phyloP scores from a whole-genome alignment of 2,329 filamentous ascomycete genomes.

The Malbranchea zuffiana region DNA sequence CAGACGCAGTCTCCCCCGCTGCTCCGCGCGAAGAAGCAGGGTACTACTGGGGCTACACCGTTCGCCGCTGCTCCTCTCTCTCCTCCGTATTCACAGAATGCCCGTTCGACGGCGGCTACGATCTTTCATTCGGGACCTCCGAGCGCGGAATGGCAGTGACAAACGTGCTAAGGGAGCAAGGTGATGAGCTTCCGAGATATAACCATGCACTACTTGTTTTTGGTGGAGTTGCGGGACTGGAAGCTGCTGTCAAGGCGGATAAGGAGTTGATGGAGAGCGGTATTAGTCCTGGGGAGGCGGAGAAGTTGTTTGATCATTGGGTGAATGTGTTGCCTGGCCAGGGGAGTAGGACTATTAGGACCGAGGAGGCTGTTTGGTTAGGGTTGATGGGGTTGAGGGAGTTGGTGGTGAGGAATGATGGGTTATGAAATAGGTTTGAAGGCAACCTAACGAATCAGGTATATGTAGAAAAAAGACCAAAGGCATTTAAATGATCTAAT shows the following conservation, averaged over 20 bases:
- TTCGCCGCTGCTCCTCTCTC: conserved; percentile 55
- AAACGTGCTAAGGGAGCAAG: conserved; percentile 27
- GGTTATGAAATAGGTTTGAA: conserved; percentile 2
- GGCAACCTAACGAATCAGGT: no score
- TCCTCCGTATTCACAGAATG: conserved; percentile 68
- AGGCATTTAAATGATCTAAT: no score
- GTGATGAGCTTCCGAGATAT: conserved; percentile 31
- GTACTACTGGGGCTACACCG: conserved; percentile 77
- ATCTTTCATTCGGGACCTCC: conserved; percentile 71
- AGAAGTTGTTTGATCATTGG: conserved; percentile 72
- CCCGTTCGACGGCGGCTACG: conserved; percentile 65
- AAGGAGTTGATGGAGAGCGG: conserved; percentile 49
- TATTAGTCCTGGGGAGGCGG: conserved; percentile 52
- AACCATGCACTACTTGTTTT: conserved; percentile 68
- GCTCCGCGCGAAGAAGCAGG: conserved; percentile 62
- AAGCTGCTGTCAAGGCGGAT: conserved; percentile 59
- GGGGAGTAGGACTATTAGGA: conserved; percentile 70
- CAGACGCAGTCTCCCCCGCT: conserved; percentile 55
- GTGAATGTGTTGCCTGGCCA: conserved; percentile 70
- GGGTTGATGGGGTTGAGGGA: conserved; percentile 58
- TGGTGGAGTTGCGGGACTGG: conserved; percentile 68
- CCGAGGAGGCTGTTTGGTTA: conserved; percentile 73
- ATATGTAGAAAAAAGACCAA: no score
- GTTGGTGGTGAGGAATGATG: conserved; percentile 32
- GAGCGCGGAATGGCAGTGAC: conserved; percentile 53